Evolutionary conservation across 768 basidiomycete genomes (phyloP).

Genomic region (Cyclocybe aegerita): DNA sequence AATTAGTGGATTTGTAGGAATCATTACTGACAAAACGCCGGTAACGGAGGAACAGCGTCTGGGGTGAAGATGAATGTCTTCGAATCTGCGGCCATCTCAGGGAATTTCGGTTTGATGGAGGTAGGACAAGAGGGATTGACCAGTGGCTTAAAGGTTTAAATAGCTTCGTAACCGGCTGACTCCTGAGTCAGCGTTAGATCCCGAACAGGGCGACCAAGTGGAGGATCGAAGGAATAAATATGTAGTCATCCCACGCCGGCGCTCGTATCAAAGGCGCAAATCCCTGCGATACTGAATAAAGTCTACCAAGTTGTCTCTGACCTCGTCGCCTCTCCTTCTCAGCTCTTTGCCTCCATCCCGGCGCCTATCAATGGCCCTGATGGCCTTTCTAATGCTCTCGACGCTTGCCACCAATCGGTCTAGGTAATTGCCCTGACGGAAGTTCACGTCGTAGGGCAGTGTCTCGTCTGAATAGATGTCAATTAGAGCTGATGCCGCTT

Average conservation of each 20-base stretch:
- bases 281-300: conserved; percentile 73
- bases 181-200: too few relatives aligned
- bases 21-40: conserved; percentile 32
- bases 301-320: conserved; percentile 71
- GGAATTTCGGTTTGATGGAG: too few relatives aligned
- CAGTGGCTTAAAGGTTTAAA: too few relatives aligned
- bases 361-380: conserved; percentile 65
- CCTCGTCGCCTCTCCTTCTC: conserved; percentile 68
- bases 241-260: neutral
- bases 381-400: conserved; percentile 60
- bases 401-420: conserved; percentile 55
- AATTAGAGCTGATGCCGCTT: conserved; percentile 79
- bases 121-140: too few relatives aligned
- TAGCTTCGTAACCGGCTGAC: too few relatives aligned
- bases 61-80: conserved; percentile 27
- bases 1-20: neutral
- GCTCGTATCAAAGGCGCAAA: conserved; percentile 34
- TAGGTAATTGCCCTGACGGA: conserved; percentile 61
- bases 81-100: too few relatives aligned
- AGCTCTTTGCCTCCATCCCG: conserved; percentile 68
- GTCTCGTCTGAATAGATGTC: conserved; percentile 93
- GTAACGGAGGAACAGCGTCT: conserved; percentile 33
- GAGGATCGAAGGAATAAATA: neutral
- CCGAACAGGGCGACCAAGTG: neutral
- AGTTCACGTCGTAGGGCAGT: conserved; percentile 77